Conservation (phyloP, 768 basidiomycete genomes). For the Amanita rubescens region DNA sequence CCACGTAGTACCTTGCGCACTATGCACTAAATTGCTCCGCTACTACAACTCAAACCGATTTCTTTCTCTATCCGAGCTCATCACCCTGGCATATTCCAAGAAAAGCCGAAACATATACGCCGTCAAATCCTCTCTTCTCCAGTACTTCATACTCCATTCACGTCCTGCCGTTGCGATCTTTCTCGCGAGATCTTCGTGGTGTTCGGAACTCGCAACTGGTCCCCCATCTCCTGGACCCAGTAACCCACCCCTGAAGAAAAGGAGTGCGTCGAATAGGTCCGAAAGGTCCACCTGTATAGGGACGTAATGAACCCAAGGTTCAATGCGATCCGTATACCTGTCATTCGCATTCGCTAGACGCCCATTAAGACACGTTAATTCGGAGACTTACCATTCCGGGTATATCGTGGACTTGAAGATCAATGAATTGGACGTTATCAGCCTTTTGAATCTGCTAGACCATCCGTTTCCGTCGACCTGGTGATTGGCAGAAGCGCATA, state of each 20-base stretch:
- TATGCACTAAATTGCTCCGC: too few species aligned
- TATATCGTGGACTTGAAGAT: conserved; percentile 59
- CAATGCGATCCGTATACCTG: conserved; percentile 47
- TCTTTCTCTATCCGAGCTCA: not conserved
- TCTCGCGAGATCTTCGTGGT: conserved; percentile 49
- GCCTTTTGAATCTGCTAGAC: conserved; percentile 56
- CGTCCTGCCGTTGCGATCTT: conserved; percentile 51
- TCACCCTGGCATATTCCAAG: conserved; percentile 11
- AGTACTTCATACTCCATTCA: conserved; percentile 49
- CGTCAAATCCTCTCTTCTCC: conserved; percentile 53
- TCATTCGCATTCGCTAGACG: too few species aligned
- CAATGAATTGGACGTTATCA: conserved; percentile 50
- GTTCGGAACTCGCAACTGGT: not conserved
- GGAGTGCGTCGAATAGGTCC: conserved; percentile 61
- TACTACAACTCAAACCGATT: not conserved
- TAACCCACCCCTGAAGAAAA: conserved; percentile 57
- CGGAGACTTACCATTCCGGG: conserved; percentile 48
- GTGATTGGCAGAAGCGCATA: not conserved
- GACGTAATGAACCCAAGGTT: conserved; percentile 68
- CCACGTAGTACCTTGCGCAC: too few species aligned
- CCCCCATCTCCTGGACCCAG: not conserved
- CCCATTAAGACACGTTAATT: not conserved
- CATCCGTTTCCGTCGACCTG: conserved; percentile 55
- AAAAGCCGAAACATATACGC: conserved; percentile 51
- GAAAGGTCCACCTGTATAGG: conserved; percentile 56